phyloP scores from a whole-genome alignment of 2,329 filamentous ascomycete species.

The Phialocephala sp. region DNA sequence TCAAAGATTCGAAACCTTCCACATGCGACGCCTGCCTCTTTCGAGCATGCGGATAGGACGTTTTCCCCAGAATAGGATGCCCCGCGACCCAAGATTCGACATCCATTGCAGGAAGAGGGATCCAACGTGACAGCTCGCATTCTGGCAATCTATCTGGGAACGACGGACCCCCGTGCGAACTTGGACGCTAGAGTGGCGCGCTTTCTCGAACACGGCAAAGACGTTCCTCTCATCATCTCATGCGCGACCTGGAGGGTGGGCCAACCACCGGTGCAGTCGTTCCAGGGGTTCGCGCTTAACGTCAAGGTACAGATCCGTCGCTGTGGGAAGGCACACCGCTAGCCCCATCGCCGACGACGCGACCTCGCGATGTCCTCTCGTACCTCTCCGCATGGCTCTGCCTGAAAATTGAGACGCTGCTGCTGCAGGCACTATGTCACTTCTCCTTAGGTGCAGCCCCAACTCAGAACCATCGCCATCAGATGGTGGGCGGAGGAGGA shows the following conservation, averaged over 20 bases:
- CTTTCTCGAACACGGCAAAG: no score
- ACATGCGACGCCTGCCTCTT: neutral
- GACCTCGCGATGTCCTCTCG: no score
- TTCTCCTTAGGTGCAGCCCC: neutral
- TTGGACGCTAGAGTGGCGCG: no score
- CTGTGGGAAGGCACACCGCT: conserved; percentile 23
- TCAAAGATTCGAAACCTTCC: neutral
- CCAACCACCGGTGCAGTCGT: neutral
- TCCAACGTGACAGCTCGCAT: conserved; percentile 12
- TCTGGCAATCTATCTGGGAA: neutral
- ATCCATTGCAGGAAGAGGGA: neutral
- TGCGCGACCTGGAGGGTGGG: neutral
- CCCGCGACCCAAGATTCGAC: neutral
- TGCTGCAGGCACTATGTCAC: neutral
- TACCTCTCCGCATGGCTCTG: conserved; percentile 13
- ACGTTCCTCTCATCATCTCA: neutral
- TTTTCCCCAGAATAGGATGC: neutral
- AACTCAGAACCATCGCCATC: no score
- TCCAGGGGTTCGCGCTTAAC: conserved; percentile 13
- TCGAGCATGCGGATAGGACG: neutral
- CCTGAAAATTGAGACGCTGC: neutral
- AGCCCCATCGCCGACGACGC: conserved; percentile 9
- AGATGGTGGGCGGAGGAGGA: neutral
- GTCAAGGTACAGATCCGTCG: conserved; percentile 8
- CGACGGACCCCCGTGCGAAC: no score